Evolutionary conservation across 805 yeast species (phyloP).

Genomic region (Candida tallmaniae): DNA sequence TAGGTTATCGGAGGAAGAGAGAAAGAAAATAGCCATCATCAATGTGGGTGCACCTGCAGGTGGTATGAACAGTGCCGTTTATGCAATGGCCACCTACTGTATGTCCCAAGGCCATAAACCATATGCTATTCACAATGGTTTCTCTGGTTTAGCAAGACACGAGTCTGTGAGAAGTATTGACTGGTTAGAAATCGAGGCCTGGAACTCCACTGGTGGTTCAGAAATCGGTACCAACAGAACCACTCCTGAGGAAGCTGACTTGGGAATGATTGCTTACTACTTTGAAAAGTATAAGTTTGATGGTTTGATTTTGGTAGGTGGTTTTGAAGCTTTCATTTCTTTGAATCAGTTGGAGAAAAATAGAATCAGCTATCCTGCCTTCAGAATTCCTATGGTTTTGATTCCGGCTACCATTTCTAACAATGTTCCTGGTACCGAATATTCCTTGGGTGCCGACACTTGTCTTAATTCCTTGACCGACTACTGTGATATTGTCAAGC

Average conservation of each 20-base stretch:
- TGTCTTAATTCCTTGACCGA: constrained; percentile 87
- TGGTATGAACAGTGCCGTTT: constrained; percentile 87
- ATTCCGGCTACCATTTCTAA: constrained; percentile 96
- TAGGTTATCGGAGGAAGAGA: constrained; percentile 52
- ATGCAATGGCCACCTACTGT: constrained; percentile 88
- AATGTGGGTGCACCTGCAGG: constrained; percentile 98
- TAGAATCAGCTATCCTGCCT: constrained; percentile 76
- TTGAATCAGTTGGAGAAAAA: constrained; percentile 77
- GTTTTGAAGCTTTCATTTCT: constrained; percentile 92
- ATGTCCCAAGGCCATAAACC: constrained; percentile 86
- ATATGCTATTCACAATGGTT: constrained; percentile 90
- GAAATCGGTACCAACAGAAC: constrained; percentile 95
- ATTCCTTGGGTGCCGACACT: constrained; percentile 92
- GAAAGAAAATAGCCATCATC: constrained; percentile 75
- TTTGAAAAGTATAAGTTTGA: constrained; percentile 85
- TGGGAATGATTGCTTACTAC: constrained; percentile 89
- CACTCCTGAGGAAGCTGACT: constrained; percentile 70
- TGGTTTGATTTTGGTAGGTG: constrained; percentile 90
- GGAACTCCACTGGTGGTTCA: constrained; percentile 91
- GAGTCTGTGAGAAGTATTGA: constrained; percentile 70
- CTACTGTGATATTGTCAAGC: constrained; percentile 94
- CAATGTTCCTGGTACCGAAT: constrained; percentile 98
- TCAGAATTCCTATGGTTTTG: constrained; percentile 90
- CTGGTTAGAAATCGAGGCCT: constrained; percentile 85
- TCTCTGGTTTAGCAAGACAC: constrained; percentile 85